These are phyloP conservation scores for Cucurbita pepo DNA, from an alignment of 306 rosid species.

Conservation along the genomic window DNA sequence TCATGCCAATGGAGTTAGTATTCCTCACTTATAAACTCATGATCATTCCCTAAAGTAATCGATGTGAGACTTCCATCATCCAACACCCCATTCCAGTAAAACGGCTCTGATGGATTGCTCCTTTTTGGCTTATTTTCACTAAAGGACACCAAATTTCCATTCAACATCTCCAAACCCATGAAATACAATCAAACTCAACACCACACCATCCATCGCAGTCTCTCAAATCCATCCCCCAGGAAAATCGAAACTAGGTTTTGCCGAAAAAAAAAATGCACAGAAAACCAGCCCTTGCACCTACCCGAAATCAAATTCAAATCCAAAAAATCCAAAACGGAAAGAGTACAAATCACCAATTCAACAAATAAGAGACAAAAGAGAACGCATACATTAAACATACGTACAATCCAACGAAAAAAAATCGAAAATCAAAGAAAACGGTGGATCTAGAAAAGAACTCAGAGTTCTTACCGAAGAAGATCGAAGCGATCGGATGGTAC, in stretches of 20 bases:
- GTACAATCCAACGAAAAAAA: background rate
- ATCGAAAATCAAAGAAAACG: background rate
- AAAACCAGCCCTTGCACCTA: background rate
- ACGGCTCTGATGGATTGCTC: no score
- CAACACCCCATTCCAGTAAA: background rate
- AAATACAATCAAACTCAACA: background rate
- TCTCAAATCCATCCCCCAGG: background rate
- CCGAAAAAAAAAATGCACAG: background rate
- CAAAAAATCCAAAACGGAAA: background rate
- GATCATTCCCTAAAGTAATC: no score
- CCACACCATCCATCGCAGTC: background rate
- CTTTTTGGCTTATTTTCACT: no score
- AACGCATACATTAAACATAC: background rate
- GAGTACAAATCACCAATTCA: background rate
- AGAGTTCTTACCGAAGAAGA: background rate
- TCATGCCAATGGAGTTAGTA: no score
- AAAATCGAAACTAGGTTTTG: background rate
- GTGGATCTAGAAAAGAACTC: background rate
- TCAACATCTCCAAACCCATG: background rate
- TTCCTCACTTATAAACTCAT: no score
- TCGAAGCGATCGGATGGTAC: background rate
- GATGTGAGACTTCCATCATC: no score
- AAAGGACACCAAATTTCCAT: no score
- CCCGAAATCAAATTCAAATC: background rate
- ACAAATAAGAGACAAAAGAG: background rate